Base-by-base conservation (phyloP, 768 basidiomycete species). In the Amanita brunnescens region DNA sequence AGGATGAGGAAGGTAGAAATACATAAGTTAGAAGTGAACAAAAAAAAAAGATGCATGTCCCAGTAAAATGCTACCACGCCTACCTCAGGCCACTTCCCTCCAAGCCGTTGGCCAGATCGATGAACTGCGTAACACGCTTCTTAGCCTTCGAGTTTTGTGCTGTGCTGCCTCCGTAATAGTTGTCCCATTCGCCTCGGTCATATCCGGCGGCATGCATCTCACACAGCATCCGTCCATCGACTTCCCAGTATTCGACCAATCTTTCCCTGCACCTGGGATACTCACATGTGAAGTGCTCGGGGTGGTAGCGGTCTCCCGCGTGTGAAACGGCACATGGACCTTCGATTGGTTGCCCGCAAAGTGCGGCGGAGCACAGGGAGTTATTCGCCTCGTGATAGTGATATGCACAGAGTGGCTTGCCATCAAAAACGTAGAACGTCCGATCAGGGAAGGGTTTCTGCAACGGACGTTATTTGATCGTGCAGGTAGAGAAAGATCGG, bases 371-470 rank as follows among this genome's bases (percentile, higher is more conserved):
- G 59, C 93, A 97, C 0, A 97, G 74, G 9, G 92, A 93, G 57
- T 86, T 77, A 67, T 95, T 95, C 41, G 83, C 83, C 67, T 92
- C 87, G 67, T 94, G 91, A 64, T 96, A 96, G 65, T 94, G 92
- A 61, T 88, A 88, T 30, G 83, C 87, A 62, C 94, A 97, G 61
- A 85, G 81, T 1, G 94, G 93, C 61, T 87, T 89, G 49, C 91
- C 90, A 60, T 87, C 89, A 57, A 83, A 82, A 41, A 96, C 91
- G 64, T 95, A 96, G 67, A 97, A 96, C 9, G 81, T 79, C 64
- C 86, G 87, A 66, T 91, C 91, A 3, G 89, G 90, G 72, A 96
- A 96, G 3, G 91, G 85, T 81, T 83, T 79, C 85, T 89, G 63
- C 34, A 33, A 54, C 2, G 51, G 30, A 29, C 29, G 26, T 32